Evolutionary conservation across 2,329 filamentous ascomycete genomes (phyloP).

Genomic region (Diaporthe helianthi): DNA sequence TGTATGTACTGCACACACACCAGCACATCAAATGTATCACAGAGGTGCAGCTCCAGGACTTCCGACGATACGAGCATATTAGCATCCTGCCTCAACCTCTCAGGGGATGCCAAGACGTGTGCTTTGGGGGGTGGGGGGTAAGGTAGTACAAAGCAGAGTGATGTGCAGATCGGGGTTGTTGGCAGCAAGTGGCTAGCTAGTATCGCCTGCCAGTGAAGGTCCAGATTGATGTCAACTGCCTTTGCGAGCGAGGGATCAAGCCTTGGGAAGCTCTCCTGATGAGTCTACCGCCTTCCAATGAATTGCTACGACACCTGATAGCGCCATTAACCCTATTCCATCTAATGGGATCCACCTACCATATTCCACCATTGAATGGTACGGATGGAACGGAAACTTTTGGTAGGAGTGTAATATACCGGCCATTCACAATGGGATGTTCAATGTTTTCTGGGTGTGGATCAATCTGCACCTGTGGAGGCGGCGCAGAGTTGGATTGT

Average conservation of each 20-base stretch:
- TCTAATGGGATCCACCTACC: no score
- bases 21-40: neutral
- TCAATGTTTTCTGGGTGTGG: neutral
- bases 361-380: neutral
- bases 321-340: neutral
- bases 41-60: slow-evolving; percentile 8
- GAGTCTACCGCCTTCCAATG: no score
- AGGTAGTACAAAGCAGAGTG: neutral
- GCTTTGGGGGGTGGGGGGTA: no score
- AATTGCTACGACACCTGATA: neutral
- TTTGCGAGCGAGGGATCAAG: neutral
- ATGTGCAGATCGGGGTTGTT: neutral
- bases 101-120: neutral
- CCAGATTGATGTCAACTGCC: no score
- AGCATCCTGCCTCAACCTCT: neutral
- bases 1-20: neutral
- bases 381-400: neutral
- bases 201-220: neutral
- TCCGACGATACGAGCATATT: neutral
- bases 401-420: no score
- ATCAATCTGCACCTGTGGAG: no score
- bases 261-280: no score
- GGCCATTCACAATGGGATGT: neutral
- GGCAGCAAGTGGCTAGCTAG: neutral
- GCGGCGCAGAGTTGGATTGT: neutral